Base-by-base conservation (phyloP, 2,329 filamentous ascomycete species). In the Trichoderma atroviride region DNA sequence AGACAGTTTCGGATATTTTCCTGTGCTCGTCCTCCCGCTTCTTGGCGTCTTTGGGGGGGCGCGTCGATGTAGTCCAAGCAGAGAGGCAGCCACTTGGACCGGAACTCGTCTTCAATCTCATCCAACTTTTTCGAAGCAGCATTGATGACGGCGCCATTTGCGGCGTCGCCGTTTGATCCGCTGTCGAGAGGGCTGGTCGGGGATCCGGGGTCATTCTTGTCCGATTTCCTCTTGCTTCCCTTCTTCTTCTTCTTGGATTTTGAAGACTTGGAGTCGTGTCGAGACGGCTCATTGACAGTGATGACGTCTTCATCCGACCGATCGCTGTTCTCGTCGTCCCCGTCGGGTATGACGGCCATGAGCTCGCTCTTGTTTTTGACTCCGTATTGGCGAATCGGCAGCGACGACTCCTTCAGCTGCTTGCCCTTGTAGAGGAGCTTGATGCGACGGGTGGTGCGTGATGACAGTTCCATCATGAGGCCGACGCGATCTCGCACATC, bases 1-100 rank as follows among this genome's bases (percentile, higher is more conserved):
- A 83, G 50, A 94, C 86, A 5, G 90, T 92, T 82, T 96, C 92
- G 4, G 88, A 89, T 22, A 96, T 79, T 76, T 87, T 90, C 77
- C 91, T 89, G 77, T 95, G 90, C 75, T 94, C 91, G 40, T 93
- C 92, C 16, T 87, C 86, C 61, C 87, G 83, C 83, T 91, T 93
- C 78, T 90, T 89, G 50, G 81, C 76, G 63, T 93, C 91, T 4
- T 79, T 77, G 0, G 92, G 92, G 92, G 13, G 92, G 90, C 10
- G 84, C 82, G 6, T 81, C 81, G 24, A 86, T 84, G 76, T 88
- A 95, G 29, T 88, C 80, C 4, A 85, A 79, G 74, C 89, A 92
- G 7, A 90, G 77, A 0, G 91, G 91, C n/a, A 90, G 79, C 72
- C 92, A 86, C 66, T 88, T 85, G 33, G 81, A 83, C 56, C 86